Conservation (phyloP, 768 basidiomycete species). For the Lactarius sp. region DNA sequence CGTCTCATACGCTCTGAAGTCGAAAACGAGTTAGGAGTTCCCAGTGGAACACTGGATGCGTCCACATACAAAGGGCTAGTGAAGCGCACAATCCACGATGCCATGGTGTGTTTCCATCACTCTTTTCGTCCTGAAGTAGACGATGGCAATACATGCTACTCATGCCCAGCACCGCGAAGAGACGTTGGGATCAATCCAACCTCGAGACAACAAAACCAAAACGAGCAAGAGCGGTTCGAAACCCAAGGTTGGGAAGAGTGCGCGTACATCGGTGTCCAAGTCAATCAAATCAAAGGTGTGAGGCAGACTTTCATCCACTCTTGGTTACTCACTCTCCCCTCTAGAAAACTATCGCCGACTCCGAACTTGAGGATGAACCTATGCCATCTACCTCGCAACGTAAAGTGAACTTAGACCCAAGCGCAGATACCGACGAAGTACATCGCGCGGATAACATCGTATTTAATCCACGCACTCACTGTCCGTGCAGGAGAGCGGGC, state of each 20-base stretch:
- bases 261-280: slow-evolving; percentile 7
- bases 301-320: neutral
- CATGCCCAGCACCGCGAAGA: neutral
- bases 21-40: slow-evolving; percentile 6
- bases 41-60: neutral
- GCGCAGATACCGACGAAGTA: neutral
- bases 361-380: slow-evolving; percentile 10
- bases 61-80: slow-evolving; percentile 11
- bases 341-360: slow-evolving; percentile 22
- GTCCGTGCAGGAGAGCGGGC: slow-evolving; percentile 3
- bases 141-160: neutral
- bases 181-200: neutral
- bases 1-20: slow-evolving; percentile 16
- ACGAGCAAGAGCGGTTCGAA: neutral
- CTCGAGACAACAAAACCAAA: neutral
- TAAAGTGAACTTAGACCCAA: neutral
- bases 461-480: neutral
- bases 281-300: slow-evolving; percentile 20
- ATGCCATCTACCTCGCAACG: neutral
- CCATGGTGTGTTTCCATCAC: slow-evolving; percentile 6
- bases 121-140: neutral
- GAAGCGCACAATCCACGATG: slow-evolving; percentile 14
- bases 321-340: neutral
- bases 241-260: neutral
- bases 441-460: neutral